A percentile compares a stretch with the other conserved stretches of the same genome.
phyloP scores from a whole-genome alignment of 805 yeast genomes.

The Ogataea pignaliae region DNA sequence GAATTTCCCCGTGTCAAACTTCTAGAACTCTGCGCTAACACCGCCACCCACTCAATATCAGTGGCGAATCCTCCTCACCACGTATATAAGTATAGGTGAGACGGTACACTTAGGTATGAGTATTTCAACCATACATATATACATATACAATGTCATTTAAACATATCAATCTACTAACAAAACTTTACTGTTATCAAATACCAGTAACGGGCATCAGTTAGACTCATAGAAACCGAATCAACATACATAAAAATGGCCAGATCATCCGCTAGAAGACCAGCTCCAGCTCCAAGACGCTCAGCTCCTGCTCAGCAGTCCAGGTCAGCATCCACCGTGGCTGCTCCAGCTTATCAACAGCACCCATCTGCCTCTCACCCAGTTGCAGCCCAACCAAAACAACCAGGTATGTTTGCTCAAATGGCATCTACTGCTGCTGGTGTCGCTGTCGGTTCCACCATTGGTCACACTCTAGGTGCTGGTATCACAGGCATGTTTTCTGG shows the following conservation, averaged over 20 bases:
- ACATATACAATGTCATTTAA: too few species aligned
- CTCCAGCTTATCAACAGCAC: slow-evolving; percentile 35
- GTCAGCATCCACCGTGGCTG: slow-evolving; percentile 75
- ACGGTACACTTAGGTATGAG: too few species aligned
- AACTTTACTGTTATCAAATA: too few species aligned
- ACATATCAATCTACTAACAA: too few species aligned
- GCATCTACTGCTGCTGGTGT: slow-evolving; percentile 99
- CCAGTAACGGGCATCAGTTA: too few species aligned
- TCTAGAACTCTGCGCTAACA: too few species aligned
- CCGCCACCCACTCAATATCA: too few species aligned
- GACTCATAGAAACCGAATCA: too few species aligned
- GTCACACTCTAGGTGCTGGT: slow-evolving; percentile 96
- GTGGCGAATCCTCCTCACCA: too few species aligned
- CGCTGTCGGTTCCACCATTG: slow-evolving; percentile 96
- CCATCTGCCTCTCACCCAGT: slow-evolving; percentile 46
- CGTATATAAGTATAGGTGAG: too few species aligned
- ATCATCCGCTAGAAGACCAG: slow-evolving; percentile 21
- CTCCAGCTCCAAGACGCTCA: slow-evolving; percentile 34
- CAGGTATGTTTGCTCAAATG: slow-evolving; percentile 95
- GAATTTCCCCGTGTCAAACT: too few species aligned
- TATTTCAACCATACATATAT: too few species aligned
- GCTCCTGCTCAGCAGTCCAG: slow-evolving; percentile 44
- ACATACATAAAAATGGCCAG: slow-evolving; percentile 14
- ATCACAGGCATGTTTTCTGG: slow-evolving; percentile 86
- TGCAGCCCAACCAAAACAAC: slow-evolving; percentile 51